phyloP scores from a whole-genome alignment of 2,329 filamentous ascomycete genomes.

The Penicillium thymicola region DNA sequence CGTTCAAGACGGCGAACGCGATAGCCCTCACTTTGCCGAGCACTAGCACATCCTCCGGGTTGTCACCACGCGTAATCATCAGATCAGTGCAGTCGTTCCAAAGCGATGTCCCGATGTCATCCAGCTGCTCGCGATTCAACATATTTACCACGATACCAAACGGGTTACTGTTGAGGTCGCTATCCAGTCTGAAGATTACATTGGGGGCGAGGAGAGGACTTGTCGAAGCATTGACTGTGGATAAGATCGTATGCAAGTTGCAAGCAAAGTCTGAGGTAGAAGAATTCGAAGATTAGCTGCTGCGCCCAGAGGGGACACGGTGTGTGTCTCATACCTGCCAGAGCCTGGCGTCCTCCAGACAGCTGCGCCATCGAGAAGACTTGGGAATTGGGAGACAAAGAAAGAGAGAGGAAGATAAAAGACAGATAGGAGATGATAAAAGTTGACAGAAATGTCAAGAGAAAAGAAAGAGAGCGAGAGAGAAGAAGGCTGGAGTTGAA shows the following conservation, averaged over 20 bases:
- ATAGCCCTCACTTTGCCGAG: neutral
- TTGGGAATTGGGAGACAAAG: neutral
- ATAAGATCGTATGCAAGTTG: neutral
- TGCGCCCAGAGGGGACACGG: neutral
- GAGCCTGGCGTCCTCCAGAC: neutral
- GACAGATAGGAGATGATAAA: neutral
- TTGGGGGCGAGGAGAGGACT: neutral
- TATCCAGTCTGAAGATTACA: neutral
- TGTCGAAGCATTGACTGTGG: neutral
- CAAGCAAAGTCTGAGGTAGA: neutral
- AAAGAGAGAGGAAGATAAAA: neutral
- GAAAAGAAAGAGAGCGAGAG: neutral
- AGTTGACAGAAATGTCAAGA: neutral
- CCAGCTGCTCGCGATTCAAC: constrained; percentile 14
- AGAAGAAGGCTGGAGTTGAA: constrained; percentile 7
- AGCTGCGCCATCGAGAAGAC: neutral
- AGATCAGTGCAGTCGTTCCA: constrained; percentile 39
- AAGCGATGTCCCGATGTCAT: constrained; percentile 32
- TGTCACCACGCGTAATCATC: constrained; percentile 10
- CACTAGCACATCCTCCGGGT: neutral
- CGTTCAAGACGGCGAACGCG: constrained; percentile 2
- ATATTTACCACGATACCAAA: neutral
- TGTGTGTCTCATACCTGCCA: neutral
- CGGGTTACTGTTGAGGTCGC: neutral
- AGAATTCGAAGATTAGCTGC: neutral